Base-by-base conservation (phyloP, 2,329 filamentous ascomycete genomes). In the Dichotomopilus funicola region DNA sequence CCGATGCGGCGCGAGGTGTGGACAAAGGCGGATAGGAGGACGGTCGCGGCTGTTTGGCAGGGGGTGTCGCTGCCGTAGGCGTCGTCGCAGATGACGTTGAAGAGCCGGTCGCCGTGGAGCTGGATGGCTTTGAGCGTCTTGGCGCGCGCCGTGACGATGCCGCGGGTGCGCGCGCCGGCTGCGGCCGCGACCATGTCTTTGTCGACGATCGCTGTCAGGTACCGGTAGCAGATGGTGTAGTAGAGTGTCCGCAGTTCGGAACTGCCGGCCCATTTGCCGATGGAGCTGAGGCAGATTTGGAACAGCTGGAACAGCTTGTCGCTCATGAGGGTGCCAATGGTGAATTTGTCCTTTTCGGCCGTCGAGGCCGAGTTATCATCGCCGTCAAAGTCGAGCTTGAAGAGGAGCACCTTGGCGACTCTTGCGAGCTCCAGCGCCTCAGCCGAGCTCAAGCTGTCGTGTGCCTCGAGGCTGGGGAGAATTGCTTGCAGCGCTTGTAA, bases 251-350 rank as follows among this genome's bases (percentile, higher is more conserved):
- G 85, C 41, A 99, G 75, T 53, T 84, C 78, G 12, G 88, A 75
- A 52, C 82, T 85, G 4, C 86, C 85, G 1, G 85, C 80, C 66
- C 88, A 86, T 59, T 87, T 85, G 61, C 86, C 83, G 53, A 95
- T 87, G 5, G 90, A 89, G 63, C 86, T 81, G 11, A 96, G 77
- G 59, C 89, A 91, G 41, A 90, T 82, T 60, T 95, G 88, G 77
- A 99, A 96, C 4, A 97, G 80, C 66, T 96, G 88, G 67, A 91
- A 91, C 0, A 97, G 78, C 66, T 94, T 89, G 68, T 97, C 92
- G 67, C 90, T 88, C 37, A 94, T 84, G 33, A 92, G 78, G 49
- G 62, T 61, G 43, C 61, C 59, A 36, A 61, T 44, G 13, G 59
- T 57, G 7, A 60, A 57, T 37, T 70, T 74, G 47, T 75, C 66